phyloP scores from a whole-genome alignment of 2,329 filamentous ascomycete genomes.

The Neophaeococcomyces aloes region DNA sequence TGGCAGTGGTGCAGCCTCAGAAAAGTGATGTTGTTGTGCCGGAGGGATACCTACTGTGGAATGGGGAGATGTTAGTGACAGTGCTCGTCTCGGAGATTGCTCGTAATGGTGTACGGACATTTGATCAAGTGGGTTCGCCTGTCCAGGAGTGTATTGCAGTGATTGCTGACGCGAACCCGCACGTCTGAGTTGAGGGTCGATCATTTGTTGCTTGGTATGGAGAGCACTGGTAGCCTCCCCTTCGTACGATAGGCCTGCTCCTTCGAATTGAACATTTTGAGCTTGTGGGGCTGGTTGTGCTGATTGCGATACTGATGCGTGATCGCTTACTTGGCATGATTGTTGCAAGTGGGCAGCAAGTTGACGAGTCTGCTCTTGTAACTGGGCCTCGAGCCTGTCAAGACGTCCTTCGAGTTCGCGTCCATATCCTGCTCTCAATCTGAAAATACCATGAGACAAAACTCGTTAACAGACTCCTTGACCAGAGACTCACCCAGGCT shows the following conservation, averaged over 20 bases:
- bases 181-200: slow-evolving; percentile 16
- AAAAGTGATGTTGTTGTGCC: not conserved
- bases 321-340: slow-evolving; percentile 15
- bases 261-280: slow-evolving; percentile 6
- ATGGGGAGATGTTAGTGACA: slow-evolving; percentile 20
- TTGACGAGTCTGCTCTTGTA: slow-evolving; percentile 17
- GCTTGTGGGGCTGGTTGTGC: not conserved
- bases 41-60: slow-evolving; percentile 7
- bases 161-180: slow-evolving; percentile 16
- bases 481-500: slow-evolving; percentile 41
- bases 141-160: slow-evolving; percentile 12
- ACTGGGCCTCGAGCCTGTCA: slow-evolving; percentile 41
- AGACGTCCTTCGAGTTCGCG: slow-evolving; percentile 49
- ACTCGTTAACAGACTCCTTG: too few species aligned
- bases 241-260: slow-evolving; percentile 10
- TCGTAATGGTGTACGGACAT: slow-evolving; percentile 17
- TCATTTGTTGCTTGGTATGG: slow-evolving; percentile 10
- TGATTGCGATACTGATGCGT: slow-evolving; percentile 9
- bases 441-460: too few species aligned
- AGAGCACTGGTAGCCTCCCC: slow-evolving; percentile 10
- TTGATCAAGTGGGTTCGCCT: slow-evolving; percentile 2
- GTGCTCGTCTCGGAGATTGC: slow-evolving; percentile 2
- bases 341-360: slow-evolving; percentile 20
- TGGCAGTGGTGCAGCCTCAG: slow-evolving; percentile 39
- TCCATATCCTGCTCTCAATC: slow-evolving; percentile 49